phyloP scores from a whole-genome alignment of 306 rosid species.

The Betula pendula region DNA sequence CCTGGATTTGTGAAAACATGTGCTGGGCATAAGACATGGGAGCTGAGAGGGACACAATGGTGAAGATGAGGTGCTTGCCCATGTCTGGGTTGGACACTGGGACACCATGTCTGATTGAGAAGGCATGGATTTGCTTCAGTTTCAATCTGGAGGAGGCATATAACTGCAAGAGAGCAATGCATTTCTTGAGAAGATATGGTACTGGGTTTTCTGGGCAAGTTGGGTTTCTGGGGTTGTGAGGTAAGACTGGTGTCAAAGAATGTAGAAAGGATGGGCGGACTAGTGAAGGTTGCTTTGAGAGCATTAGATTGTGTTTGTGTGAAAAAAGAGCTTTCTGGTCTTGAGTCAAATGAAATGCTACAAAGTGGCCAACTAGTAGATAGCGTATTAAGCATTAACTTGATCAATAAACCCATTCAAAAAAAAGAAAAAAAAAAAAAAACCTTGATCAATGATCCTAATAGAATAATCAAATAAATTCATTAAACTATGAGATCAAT shows the following conservation, averaged over 20 bases:
- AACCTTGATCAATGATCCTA: too few relatives aligned
- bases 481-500: too few relatives aligned
- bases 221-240: conserved; percentile 21
- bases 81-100: conserved; percentile 43
- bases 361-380: too few relatives aligned
- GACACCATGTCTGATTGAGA: conserved; percentile 47
- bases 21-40: conserved; percentile 51
- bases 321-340: background rate
- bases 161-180: conserved; percentile 48
- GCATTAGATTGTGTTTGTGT: background rate
- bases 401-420: too few relatives aligned
- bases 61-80: conserved; percentile 52
- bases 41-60: conserved; percentile 47
- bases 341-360: too few relatives aligned
- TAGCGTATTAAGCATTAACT: too few relatives aligned
- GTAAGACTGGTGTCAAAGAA: background rate
- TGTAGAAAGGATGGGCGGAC: conserved; percentile 8
- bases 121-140: conserved; percentile 57
- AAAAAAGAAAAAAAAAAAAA: too few relatives aligned
- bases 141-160: conserved; percentile 49
- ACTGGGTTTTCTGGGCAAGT: conserved; percentile 24
- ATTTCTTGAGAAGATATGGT: conserved; percentile 36
- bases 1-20: conserved; percentile 27
- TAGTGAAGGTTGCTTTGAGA: conserved; percentile 9
- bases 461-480: too few relatives aligned